Evolutionary conservation across 805 yeast species (phyloP).

Genomic region (Saturnispora gosingensis): DNA sequence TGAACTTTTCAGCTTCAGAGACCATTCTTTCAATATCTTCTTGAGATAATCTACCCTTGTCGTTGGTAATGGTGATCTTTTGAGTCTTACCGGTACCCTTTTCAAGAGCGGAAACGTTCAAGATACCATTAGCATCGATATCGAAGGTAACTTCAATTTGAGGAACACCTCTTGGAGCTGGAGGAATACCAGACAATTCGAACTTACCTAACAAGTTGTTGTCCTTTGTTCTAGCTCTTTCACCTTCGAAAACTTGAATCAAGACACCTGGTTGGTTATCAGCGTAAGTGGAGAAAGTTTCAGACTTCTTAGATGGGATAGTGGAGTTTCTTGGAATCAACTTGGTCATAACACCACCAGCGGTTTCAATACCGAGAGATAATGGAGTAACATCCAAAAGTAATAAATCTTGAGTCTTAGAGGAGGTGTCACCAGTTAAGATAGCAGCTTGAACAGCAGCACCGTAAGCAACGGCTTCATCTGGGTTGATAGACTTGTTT

Average conservation of each 20-base stretch:
- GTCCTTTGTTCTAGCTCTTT: conserved; percentile 67
- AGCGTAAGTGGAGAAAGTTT: conserved; percentile 70
- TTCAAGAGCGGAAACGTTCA: conserved; percentile 50
- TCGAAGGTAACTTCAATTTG: conserved; percentile 71
- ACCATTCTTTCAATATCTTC: conserved; percentile 59
- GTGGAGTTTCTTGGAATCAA: conserved; percentile 70
- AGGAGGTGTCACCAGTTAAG: conserved; percentile 90
- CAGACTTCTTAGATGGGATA: conserved; percentile 68
- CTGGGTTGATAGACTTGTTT: conserved; percentile 94
- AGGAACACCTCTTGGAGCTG: conserved; percentile 71
- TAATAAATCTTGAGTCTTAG: conserved; percentile 91
- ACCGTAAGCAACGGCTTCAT: conserved; percentile 99
- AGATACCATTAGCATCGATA: conserved; percentile 73
- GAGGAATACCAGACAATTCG: conserved; percentile 61
- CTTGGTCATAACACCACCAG: conserved; percentile 77
- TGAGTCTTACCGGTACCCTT: conserved; percentile 45
- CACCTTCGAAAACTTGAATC: conserved; percentile 74
- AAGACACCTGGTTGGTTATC: conserved; percentile 82
- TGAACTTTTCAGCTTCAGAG: conserved; percentile 53
- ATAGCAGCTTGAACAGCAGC: conserved; percentile 98
- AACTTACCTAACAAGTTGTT: conserved; percentile 72
- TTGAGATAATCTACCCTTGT: conserved; percentile 48
- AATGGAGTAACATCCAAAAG: conserved; percentile 94
- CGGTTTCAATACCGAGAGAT: conserved; percentile 76
- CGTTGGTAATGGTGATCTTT: conserved; percentile 39